These are phyloP conservation scores for Tarenaya hassleriana DNA, from an alignment of 345 rosid species.

Conservation along the genomic window DNA sequence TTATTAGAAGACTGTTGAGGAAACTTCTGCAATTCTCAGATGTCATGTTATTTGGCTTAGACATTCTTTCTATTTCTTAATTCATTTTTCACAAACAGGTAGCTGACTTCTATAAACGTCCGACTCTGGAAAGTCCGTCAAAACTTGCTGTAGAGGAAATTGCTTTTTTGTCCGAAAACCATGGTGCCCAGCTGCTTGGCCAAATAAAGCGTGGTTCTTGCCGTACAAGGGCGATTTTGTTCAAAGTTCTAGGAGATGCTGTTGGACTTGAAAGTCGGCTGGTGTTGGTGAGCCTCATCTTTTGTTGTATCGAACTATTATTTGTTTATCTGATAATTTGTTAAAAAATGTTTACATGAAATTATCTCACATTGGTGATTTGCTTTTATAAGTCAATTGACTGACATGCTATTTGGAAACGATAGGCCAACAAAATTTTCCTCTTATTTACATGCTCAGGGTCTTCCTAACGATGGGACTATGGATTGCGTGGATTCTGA, in stretches of 20 bases:
- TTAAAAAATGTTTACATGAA: neutral
- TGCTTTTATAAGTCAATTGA: neutral
- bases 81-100: conserved; percentile 39
- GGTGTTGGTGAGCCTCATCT: conserved; percentile 69
- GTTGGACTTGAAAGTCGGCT: conserved; percentile 92
- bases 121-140: conserved; percentile 76
- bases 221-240: conserved; percentile 85
- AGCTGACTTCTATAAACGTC: conserved; percentile 78
- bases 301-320: neutral
- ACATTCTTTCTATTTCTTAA: neutral
- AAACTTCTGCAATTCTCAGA: conserved; percentile 5
- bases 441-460: conserved; percentile 39
- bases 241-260: conserved; percentile 90
- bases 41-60: neutral
- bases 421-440: neutral
- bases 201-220: conserved; percentile 91
- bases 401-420: neutral
- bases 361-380: neutral
- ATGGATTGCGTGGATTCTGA: conserved; percentile 67
- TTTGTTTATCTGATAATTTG: neutral
- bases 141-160: conserved; percentile 71
- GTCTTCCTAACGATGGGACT: conserved; percentile 87
- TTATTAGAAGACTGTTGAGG: neutral
- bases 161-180: conserved; percentile 58
- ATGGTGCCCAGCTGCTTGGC: conserved; percentile 83